phyloP scores from a whole-genome alignment of 371 early-diverging fungal genomes.

The Apophysomyces ossiformis region DNA sequence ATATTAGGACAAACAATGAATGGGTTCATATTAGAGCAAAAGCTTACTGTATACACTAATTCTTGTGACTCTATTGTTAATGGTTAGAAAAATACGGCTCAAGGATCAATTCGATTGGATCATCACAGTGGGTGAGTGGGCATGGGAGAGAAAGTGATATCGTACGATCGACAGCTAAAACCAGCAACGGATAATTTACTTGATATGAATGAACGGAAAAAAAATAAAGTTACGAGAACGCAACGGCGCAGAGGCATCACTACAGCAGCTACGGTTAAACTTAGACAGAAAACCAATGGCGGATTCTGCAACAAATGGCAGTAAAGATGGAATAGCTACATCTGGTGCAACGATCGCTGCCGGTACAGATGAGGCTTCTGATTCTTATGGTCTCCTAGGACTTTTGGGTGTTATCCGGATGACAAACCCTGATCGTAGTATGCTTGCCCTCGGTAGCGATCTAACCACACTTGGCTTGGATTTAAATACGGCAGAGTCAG shows the following conservation, averaged over 20 bases:
- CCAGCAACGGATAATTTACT: not conserved
- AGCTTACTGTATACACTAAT: not conserved
- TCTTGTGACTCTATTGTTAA: not conserved
- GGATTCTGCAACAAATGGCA: not conserved
- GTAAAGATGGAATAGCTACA: not conserved
- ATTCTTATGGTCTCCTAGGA: conserved; percentile 69
- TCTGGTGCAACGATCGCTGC: not conserved
- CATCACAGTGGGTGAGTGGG: not conserved
- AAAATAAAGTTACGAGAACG: not conserved
- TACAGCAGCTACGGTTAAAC: not conserved
- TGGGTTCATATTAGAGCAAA: no score
- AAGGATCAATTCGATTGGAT: not conserved
- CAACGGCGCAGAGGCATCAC: not conserved
- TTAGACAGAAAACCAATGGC: not conserved
- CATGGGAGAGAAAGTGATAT: not conserved
- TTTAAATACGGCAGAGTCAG: conserved; percentile 70
- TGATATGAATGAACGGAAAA: not conserved
- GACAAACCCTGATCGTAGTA: conserved; percentile 71
- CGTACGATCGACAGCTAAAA: not conserved
- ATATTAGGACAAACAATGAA: no score
- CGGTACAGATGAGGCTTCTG: conserved; percentile 15
- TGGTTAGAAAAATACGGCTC: not conserved
- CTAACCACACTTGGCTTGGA: conserved; percentile 77
- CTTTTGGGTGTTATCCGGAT: conserved; percentile 75
- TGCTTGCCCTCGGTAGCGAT: conserved; percentile 77